A percentile compares a stretch with the other conserved stretches of the same genome.
Evolutionary conservation across 305 asterid genomes (phyloP).

Genomic region (Fraxinus albicans): DNA sequence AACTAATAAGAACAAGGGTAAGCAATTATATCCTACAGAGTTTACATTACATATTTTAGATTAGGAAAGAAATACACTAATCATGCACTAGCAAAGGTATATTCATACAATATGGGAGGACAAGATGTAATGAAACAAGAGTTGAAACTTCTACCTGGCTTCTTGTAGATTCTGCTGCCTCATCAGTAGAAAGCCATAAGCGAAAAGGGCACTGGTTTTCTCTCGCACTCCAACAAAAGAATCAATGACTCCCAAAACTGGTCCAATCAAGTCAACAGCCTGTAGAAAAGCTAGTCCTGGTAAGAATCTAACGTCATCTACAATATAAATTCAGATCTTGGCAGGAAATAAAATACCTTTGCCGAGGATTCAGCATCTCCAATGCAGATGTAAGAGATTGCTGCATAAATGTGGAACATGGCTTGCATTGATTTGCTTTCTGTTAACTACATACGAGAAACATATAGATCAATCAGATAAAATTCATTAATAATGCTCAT

Average conservation of each 20-base stretch:
- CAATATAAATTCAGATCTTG: conserved; percentile 16
- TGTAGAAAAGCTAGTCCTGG: conserved; percentile 31
- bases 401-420: conserved; percentile 86
- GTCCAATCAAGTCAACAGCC: conserved; percentile 93
- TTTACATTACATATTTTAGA: neutral
- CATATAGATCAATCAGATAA: neutral
- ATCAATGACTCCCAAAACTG: conserved; percentile 71
- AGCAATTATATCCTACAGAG: neutral
- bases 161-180: conserved; percentile 92
- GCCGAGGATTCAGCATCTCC: conserved; percentile 94
- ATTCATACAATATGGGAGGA: conserved; percentile 14
- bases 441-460: conserved; percentile 51
- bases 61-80: neutral
- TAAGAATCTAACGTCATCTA: conserved; percentile 19
- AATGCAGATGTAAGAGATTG: conserved; percentile 82
- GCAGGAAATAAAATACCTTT: conserved; percentile 45
- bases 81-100: conserved; percentile 17
- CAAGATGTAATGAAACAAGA: conserved; percentile 9
- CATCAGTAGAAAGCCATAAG: conserved; percentile 89
- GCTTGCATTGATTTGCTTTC: conserved; percentile 85
- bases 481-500: neutral
- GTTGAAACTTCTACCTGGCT: conserved; percentile 58
- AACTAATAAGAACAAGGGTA: neutral
- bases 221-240: conserved; percentile 91
- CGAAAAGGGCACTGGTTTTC: conserved; percentile 70